phyloP scores from a whole-genome alignment of 2,329 filamentous ascomycete species.

The Ceratocystis destructans region DNA sequence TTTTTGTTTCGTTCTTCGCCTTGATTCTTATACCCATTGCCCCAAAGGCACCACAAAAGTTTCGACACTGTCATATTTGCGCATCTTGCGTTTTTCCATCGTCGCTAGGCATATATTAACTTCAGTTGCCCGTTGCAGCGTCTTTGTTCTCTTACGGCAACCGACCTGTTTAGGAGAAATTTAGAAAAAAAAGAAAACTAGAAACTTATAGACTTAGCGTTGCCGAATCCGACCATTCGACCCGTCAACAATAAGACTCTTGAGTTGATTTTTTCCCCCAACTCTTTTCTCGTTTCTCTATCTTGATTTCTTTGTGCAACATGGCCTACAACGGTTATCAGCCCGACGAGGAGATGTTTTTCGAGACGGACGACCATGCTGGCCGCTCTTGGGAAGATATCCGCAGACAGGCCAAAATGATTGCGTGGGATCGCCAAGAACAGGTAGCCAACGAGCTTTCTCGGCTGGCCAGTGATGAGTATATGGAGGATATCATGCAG shows the following conservation, averaged over 20 bases:
- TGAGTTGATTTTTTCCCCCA: constrained; percentile 23
- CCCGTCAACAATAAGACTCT: neutral
- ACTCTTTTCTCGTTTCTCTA: constrained; percentile 21
- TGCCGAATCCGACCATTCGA: neutral
- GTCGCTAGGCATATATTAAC: neutral
- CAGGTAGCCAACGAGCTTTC: constrained; percentile 83
- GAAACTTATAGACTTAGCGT: neutral
- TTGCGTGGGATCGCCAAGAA: constrained; percentile 73
- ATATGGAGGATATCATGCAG: constrained; percentile 82
- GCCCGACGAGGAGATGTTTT: constrained; percentile 37
- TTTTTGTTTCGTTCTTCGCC: neutral
- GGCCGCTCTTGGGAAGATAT: constrained; percentile 46
- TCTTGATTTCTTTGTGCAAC: constrained; percentile 24
- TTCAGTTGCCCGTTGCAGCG: constrained; percentile 2
- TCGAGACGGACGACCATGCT: constrained; percentile 40
- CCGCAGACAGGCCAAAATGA: constrained; percentile 62
- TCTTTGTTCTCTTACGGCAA: constrained; percentile 3
- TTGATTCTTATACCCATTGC: constrained; percentile 16
- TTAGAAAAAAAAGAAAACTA: neutral
- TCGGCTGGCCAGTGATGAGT: constrained; percentile 70
- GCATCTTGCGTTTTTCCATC: neutral
- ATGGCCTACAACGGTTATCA: constrained; percentile 33
- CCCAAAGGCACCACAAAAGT: constrained; percentile 13
- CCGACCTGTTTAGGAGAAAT: neutral
- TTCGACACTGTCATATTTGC: neutral